Evolutionary conservation across 2,329 filamentous ascomycete genomes (phyloP).

Genomic region (Aspergillus piperis): DNA sequence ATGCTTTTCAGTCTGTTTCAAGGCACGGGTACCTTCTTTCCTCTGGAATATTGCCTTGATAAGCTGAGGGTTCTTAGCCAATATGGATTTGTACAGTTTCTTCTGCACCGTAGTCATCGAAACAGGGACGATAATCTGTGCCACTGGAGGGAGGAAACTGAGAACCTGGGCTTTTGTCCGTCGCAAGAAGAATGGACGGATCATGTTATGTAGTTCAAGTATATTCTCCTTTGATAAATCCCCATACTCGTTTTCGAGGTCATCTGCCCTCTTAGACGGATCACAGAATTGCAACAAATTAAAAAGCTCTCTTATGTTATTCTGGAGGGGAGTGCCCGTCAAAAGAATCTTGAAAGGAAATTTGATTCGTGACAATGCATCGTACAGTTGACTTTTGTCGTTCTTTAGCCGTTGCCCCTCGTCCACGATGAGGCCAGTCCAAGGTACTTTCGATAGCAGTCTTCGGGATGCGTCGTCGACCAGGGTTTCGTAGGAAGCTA

Average conservation of each 20-base stretch:
- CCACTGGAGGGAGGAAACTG: slow-evolving; percentile 88
- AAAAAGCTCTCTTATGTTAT: slow-evolving; percentile 92
- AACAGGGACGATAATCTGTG: slow-evolving; percentile 93
- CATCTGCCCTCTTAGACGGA: slow-evolving; percentile 65
- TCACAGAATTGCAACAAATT: slow-evolving; percentile 97
- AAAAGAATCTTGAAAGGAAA: slow-evolving; percentile 83
- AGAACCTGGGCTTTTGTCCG: slow-evolving; percentile 90
- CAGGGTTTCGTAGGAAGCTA: slow-evolving; percentile 92
- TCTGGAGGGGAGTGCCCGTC: slow-evolving; percentile 77
- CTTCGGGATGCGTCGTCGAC: slow-evolving; percentile 67
- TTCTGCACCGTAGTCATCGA: slow-evolving; percentile 93
- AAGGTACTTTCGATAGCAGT: slow-evolving; percentile 71
- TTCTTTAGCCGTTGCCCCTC: slow-evolving; percentile 96
- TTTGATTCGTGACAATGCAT: slow-evolving; percentile 69
- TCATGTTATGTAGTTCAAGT: slow-evolving; percentile 75
- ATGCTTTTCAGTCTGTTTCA: slow-evolving; percentile 71
- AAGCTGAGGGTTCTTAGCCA: slow-evolving; percentile 84
- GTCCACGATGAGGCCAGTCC: slow-evolving; percentile 88
- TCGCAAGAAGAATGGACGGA: slow-evolving; percentile 69
- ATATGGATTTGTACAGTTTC: slow-evolving; percentile 89
- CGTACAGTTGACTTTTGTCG: slow-evolving; percentile 80
- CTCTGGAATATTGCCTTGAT: slow-evolving; percentile 80
- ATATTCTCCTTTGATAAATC: slow-evolving; percentile 84
- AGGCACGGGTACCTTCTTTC: slow-evolving; percentile 51
- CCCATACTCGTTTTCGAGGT: slow-evolving; percentile 72